phyloP scores from a whole-genome alignment of 108 stramenopile genomes.

The Schizochytrium sp. region DNA sequence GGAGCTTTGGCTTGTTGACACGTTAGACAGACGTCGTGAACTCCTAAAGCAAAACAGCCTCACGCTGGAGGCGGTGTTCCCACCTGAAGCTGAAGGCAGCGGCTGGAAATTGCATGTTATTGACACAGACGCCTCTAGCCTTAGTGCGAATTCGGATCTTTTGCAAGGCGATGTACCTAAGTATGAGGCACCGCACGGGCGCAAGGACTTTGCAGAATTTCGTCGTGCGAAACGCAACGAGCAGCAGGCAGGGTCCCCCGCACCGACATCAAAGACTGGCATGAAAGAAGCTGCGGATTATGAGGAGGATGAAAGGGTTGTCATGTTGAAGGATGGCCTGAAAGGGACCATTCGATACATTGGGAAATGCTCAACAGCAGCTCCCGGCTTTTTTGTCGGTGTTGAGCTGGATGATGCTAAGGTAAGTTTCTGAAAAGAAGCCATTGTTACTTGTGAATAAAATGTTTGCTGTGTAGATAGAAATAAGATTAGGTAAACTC shows the following conservation, averaged over 20 bases:
- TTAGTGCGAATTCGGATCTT: background rate
- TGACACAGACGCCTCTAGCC: constrained; percentile 37
- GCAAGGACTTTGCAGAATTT: constrained; percentile 48
- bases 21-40: background rate
- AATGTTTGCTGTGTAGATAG: background rate
- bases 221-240: constrained; percentile 33
- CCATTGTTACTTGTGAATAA: background rate
- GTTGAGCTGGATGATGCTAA: constrained; percentile 48
- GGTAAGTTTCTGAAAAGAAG: background rate
- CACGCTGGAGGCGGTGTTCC: background rate
- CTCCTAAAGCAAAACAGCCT: background rate
- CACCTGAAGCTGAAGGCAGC: constrained; percentile 18
- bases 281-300: constrained; percentile 37
- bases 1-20: constrained; percentile 57
- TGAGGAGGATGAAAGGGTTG: constrained; percentile 48
- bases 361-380: constrained; percentile 28
- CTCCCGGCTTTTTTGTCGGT: constrained; percentile 50
- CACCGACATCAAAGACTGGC: constrained; percentile 24
- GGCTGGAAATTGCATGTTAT: constrained; percentile 42
- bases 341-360: constrained; percentile 50
- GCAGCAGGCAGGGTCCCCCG: background rate
- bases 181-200: constrained; percentile 49
- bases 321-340: constrained; percentile 18
- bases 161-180: constrained; percentile 28
- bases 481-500: background rate